Evolutionary conservation across 805 yeast genomes (phyloP).

Genomic region (Ogataea sp.): DNA sequence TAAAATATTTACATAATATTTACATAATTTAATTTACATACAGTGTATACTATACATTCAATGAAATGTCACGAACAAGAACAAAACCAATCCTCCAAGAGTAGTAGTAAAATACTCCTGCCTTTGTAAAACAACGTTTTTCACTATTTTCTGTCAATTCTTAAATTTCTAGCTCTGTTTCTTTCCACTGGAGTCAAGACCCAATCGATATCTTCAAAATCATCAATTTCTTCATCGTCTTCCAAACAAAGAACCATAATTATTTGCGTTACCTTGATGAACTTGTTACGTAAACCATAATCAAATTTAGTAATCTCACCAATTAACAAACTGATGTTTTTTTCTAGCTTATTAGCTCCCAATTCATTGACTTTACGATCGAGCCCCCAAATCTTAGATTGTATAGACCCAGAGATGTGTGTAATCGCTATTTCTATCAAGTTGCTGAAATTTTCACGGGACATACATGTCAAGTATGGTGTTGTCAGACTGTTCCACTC

Average conservation of each 20-base stretch:
- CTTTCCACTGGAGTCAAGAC: conserved; percentile 72
- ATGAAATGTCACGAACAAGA: too few relatives aligned
- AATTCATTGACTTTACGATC: conserved; percentile 67
- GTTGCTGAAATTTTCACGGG: conserved; percentile 37
- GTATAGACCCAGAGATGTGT: conserved; percentile 48
- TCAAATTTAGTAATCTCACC: conserved; percentile 64
- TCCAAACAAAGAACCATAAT: conserved; percentile 78
- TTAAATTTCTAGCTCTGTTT: conserved; percentile 46
- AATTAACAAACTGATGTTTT: conserved; percentile 69
- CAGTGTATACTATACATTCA: too few relatives aligned
- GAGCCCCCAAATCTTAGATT: conserved; percentile 58
- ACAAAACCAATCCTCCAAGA: too few relatives aligned
- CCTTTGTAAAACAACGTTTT: neutral
- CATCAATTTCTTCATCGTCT: conserved; percentile 40
- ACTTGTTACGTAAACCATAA: conserved; percentile 70
- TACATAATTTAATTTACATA: too few relatives aligned
- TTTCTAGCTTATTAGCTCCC: conserved; percentile 78
- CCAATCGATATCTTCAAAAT: conserved; percentile 43
- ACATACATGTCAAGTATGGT: conserved; percentile 43
- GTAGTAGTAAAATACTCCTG: too few relatives aligned
- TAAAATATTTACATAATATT: too few relatives aligned
- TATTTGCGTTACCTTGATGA: conserved; percentile 76
- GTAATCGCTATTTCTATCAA: conserved; percentile 43
- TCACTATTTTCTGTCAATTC: conserved; percentile 33
- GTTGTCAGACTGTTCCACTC: conserved; percentile 58